Evolutionary conservation across 495 filamentous ascomycete species (phyloP), one percentile per base, ranked within the genome.

Genomic region (Penicillium longicatenatum): DNA sequence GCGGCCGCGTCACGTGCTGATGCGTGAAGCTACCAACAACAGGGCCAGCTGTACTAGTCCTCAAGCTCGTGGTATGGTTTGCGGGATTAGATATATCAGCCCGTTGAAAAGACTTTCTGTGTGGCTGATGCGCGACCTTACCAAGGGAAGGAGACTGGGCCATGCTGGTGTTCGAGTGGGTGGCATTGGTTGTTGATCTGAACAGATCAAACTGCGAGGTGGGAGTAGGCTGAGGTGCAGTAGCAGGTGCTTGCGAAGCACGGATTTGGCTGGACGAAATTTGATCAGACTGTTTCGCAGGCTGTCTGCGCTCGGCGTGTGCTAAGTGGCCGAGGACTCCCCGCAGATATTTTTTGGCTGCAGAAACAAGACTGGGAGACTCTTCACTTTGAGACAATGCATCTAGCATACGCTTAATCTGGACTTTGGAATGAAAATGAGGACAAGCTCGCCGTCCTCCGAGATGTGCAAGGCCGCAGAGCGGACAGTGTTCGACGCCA

Each of bases 401-500:
- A 17, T 81, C 75, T 8, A 89, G 54, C 86, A 92, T 88, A 4
- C 69, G 63, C 21, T 68, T 63, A 9, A 90, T 73, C 51, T 89
- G 86, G 8, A 70, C 74, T 41, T 82, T 77, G 2, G 78, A 82
- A 20, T 74, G 67, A 19, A 91, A 70, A 59, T 88, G 82, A 3
- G 88, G 82, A 60, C 89, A 92, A 21, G 71, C 73, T 6, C 84
- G 79, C 1, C 62, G 60, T 26, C 65, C 46, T 17, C 86, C 85
- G 55, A 73, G 85, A 59, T 92, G 89, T 4, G 88, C 85, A 22
- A 87, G 70, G 10, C 86, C 86, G 61, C 89, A 92, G 4, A 90
- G 76, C 9, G 77, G 79, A 64, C 89, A 92, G 52, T 75, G 66
- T 62, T 91, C 86, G 10, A 79, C 73, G 0, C 86, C 86, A 19